Evolutionary conservation across 441 rosid genomes (phyloP).

Genomic region (Breynia disticha): DNA sequence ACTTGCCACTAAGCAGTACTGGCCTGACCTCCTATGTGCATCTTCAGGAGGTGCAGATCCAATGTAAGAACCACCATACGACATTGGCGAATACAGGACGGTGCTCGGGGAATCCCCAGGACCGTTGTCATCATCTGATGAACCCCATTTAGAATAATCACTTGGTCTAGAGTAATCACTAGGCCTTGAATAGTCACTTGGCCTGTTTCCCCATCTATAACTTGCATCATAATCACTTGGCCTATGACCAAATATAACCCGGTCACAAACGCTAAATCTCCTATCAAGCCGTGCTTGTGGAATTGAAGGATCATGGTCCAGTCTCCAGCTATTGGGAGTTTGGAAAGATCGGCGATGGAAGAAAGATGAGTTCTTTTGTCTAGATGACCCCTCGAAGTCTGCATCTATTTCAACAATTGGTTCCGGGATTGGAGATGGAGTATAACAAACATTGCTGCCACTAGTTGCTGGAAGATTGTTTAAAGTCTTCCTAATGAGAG

Average conservation of each 20-base stretch:
- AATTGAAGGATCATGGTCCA: constrained; percentile 58
- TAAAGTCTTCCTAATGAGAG: constrained; percentile 67
- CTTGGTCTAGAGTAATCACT: constrained; percentile 81
- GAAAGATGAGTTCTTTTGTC: constrained; percentile 76
- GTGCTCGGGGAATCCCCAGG: constrained; percentile 84
- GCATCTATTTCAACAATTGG: constrained; percentile 46
- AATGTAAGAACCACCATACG: constrained; percentile 23
- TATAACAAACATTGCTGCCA: constrained; percentile 23
- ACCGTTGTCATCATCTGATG: constrained; percentile 89
- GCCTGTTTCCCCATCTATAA: constrained; percentile 37
- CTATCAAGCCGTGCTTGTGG: constrained; percentile 71
- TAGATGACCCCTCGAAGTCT: constrained; percentile 83
- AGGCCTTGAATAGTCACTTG: constrained; percentile 39
- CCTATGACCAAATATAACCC: constrained; percentile 73
- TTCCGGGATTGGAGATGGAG: constrained; percentile 21
- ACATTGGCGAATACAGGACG: constrained; percentile 27
- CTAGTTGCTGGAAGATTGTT: constrained; percentile 47
- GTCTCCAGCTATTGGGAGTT: constrained; percentile 72
- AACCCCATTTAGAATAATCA: constrained; percentile 83
- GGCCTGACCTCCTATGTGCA: constrained; percentile 54
- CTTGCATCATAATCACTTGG: constrained; percentile 67
- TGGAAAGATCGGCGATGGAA: constrained; percentile 93
- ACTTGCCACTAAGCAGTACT: constrained; percentile 77
- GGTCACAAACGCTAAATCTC: constrained; percentile 85
- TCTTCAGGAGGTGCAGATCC: constrained; percentile 29